Evolutionary conservation across 2,329 filamentous ascomycete genomes (phyloP), one percentile per base, ranked within the genome.

Genomic region (Trichoderma semiorbis): DNA sequence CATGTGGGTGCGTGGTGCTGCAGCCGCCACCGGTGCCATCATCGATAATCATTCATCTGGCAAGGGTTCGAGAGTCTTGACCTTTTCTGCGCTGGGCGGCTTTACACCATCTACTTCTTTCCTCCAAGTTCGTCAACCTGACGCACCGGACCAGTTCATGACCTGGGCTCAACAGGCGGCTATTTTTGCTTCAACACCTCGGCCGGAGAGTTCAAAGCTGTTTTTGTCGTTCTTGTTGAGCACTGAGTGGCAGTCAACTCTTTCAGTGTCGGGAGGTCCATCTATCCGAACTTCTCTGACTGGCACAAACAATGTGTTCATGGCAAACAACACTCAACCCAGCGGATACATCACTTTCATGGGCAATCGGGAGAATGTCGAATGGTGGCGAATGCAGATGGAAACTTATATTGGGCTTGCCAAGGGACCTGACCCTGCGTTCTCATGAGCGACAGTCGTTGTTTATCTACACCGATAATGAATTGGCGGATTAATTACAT

Each of bases 351-450:
- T 69, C 34, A 34, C 66, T 3, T 69, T 69, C 18, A 69, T 69
- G 66, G 14, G 36, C 28, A 24, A 39, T 1, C 66, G 66, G 18
- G 66, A 69, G 16, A 11, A 69, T 47, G 66, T 69, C 4, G 66
- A 69, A 6, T 69, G 66, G 66, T 69, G 66, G 66, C 24, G 66
- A 18, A 61, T 69, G 55, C 66, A 69, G 26, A 69, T 69, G 66
- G 66, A 69, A 21, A 69, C 55, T 21, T 69, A 61, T 21, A 69
- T 69, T n/a, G 66, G 66, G 3, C 66, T 69, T 47, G 32, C 66
- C 10, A 50, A 47, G 24, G 66, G 66, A 16, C 55, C 55, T 26
- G 66, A 69, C 10, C 66, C 66, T 7, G 66, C 58, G 2, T 34
- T 69, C 60, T 36, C 43, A 16, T 69, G 36, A 61, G 34, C 21